phyloP scores from a whole-genome alignment of 768 basidiomycete genomes.

The Leucosporidium yakuticum region DNA sequence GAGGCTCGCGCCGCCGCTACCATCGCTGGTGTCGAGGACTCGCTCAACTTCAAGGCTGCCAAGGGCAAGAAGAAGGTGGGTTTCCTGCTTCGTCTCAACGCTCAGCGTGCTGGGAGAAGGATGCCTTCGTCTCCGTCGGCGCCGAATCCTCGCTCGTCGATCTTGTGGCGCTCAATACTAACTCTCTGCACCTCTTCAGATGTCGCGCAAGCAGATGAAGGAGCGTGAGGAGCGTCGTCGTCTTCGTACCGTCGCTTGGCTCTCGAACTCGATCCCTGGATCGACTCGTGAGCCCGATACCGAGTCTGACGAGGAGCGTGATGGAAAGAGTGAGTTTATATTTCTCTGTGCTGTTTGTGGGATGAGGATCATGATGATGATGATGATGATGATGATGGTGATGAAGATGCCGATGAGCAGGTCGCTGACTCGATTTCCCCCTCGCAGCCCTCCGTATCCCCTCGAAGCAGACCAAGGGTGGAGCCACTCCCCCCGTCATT shows the following conservation, averaged over 20 bases:
- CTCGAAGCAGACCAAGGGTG: not conserved
- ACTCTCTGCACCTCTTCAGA: conserved; percentile 1
- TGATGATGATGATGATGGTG: no score
- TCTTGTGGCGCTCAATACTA: not conserved
- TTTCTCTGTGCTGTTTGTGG: no score
- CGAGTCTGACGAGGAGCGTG: conserved; percentile 24
- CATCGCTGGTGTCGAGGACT: conserved; percentile 14
- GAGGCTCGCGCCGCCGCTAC: conserved; percentile 22
- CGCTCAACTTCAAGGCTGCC: conserved; percentile 35
- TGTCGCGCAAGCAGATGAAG: conserved; percentile 34
- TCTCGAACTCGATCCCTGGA: conserved; percentile 24
- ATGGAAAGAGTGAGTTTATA: conserved; percentile 6
- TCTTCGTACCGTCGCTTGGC: conserved; percentile 33
- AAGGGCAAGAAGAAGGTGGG: conserved; percentile 31
- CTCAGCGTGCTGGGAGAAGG: not conserved
- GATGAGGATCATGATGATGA: no score
- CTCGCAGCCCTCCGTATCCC: conserved; percentile 1
- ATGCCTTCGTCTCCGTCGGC: no score
- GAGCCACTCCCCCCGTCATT: conserved; percentile 2
- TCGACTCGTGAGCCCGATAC: conserved; percentile 32
- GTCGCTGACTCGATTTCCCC: no score
- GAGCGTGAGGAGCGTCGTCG: conserved; percentile 35
- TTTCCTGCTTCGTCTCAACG: not conserved
- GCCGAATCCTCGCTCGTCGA: not conserved
- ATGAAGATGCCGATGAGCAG: no score